Base-by-base conservation (phyloP, 257 asterid species). In the Solanum chiquidenum region DNA sequence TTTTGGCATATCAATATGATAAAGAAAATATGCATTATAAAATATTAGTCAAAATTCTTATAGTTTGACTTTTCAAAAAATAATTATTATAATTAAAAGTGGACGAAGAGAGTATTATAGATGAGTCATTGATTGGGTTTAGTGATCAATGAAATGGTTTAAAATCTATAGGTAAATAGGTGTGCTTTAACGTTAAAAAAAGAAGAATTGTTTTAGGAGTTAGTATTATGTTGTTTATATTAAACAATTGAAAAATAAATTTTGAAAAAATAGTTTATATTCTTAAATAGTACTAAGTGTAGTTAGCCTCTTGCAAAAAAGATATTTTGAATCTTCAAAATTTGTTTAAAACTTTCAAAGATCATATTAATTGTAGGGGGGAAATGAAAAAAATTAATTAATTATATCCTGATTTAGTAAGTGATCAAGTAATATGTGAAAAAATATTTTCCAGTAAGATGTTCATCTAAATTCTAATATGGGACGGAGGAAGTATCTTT, bases 321-420 rank as follows among this genome's bases (percentile, higher is more conserved):
- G 9, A 16, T 0, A 16, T 16, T 6, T 2, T 52, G n/a, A 18
- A 52, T 52, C n/a, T 52, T 52, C 1, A 18, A 52, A 52, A 2
- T 16, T 52, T 52, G 1, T 52, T 52, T 52, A 18, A 46, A 52
- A 16, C 23, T 52, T 52, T 52, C 62, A 52, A 52, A 52, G 62
- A 23, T 18, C 4, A 52, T 52, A 52, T 52, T 52, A 52, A 52
- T 18, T 0, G 23, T 52, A 52, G 23, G 23, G 9, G 1, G 0
- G 2, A 52, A 52, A 52, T 52, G 0, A 0, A 20, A 6, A 52
- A 52, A 6, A 1, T 0, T 52, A 16, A 16, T 52, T 52, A 52
- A 18, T 52, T 52, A 0, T 52, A 16, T 52, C 3, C 23, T 18
- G 4, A 1, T 52, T 2, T 52, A 52, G 9, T 16, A 52, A 52